Conservation (phyloP, 106 monocot genomes). For the Allium fistulosum region DNA sequence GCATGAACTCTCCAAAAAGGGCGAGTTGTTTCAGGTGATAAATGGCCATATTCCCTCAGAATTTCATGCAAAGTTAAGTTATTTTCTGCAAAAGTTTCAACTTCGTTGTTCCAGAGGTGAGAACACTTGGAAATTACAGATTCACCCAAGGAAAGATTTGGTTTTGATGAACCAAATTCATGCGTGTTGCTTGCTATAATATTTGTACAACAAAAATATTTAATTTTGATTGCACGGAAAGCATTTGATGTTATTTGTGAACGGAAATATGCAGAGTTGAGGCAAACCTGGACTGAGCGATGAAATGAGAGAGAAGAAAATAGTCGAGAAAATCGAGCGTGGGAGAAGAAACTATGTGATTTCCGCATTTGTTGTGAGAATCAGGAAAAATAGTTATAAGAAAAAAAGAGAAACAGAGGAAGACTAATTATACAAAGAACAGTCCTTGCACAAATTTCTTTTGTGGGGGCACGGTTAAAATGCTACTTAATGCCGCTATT, state of each 20-base stretch:
- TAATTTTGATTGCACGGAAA: neutral
- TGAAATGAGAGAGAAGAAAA: neutral
- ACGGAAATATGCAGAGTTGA: neutral
- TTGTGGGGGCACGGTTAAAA: too few species aligned
- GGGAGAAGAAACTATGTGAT: neutral
- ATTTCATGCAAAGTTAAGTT: conserved; percentile 39
- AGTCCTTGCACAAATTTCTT: too few species aligned
- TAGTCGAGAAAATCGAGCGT: neutral
- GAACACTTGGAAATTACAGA: conserved; percentile 30
- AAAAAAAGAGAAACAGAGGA: too few species aligned
- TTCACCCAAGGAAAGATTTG: conserved; percentile 16
- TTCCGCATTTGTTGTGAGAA: neutral
- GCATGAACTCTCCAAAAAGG: conserved; percentile 53
- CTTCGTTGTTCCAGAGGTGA: conserved; percentile 30
- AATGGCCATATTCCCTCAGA: conserved; percentile 26
- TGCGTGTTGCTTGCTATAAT: neutral
- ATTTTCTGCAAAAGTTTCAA: conserved; percentile 10
- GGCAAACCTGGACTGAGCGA: neutral
- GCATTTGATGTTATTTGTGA: conserved; percentile 4
- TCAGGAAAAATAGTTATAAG: too few species aligned
- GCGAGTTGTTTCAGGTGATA: conserved; percentile 62
- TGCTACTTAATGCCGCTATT: too few species aligned
- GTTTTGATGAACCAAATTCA: conserved; percentile 2
- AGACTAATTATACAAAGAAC: too few species aligned
- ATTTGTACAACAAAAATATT: neutral